Evolutionary conservation across 208 protist species (phyloP), one percentile per base, ranked within the genome.

Genomic region (Trypanosoma grayi): DNA sequence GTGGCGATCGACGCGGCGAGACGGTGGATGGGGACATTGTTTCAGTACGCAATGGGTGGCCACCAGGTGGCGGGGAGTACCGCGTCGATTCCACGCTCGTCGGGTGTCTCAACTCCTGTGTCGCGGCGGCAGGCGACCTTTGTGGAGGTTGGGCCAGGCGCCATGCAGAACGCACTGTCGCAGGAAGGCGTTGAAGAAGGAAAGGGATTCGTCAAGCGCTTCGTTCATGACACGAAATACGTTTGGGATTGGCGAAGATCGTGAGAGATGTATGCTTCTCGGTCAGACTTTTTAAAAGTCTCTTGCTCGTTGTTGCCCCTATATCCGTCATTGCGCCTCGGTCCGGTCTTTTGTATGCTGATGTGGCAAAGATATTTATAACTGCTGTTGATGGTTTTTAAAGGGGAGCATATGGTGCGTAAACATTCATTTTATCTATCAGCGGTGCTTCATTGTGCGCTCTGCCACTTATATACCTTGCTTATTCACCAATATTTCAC

Each of bases 201-300:
- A 13, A 60, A 43, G 2, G 53, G 54, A 44, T 48, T 68, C 47
- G 51, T 79, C 28, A 78, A 73, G 62, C 70, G 75, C 11, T 67
- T 71, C 41, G 34, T 77, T 30, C 74, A 76, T 16, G 68, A 68
- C 20, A 72, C 77, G 3, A 53, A 48, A 54, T 84, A 77, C 61
- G 70, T 79, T 8, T 88, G 81, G 81, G 75, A 81, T 41, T 88
- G 81, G 77, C 54, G 70, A 14, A 73, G 58, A 36, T 68, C 62
- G 4, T 59, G 44, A 55, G 25, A 59, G 41, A 47, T n/a, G 28
- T 40, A 25, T 66, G 65, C 6, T 62, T 41, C 43, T 39, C 60
- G 2, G 14, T 7, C 18, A 30, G n/a, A 48, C 44, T 57, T 31
- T 20, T 54, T 34, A 41, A 33, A 46, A 46, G 7, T 46, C 8